phyloP scores from a whole-genome alignment of 2,329 filamentous ascomycete species.

The Orbilia brochopaga region DNA sequence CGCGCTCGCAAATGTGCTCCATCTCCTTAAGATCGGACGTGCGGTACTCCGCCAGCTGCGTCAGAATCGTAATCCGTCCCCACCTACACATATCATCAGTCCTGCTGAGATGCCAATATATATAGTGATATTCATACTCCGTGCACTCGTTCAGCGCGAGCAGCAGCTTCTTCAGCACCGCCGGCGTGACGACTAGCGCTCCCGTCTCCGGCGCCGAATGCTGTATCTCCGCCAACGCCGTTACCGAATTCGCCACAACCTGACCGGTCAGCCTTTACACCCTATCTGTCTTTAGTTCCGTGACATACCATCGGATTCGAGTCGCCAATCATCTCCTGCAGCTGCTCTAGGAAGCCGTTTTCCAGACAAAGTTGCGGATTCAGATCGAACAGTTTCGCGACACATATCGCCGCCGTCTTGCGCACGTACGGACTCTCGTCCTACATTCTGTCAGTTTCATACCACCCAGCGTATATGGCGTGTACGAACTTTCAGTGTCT shows the following conservation, averaged over 20 bases:
- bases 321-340: slow-evolving; percentile 96
- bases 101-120: background rate
- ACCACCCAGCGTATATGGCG: background rate
- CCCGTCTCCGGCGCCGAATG: slow-evolving; percentile 89
- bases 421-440: slow-evolving; percentile 98
- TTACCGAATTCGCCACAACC: slow-evolving; percentile 92
- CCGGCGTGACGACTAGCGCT: slow-evolving; percentile 80
- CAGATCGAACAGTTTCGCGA: slow-evolving; percentile 95
- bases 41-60: slow-evolving; percentile 85
- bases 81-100: slow-evolving; percentile 62
- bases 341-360: slow-evolving; percentile 89
- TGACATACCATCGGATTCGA: slow-evolving; percentile 85
- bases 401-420: slow-evolving; percentile 96
- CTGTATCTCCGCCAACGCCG: slow-evolving; percentile 86
- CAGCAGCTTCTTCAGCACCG: slow-evolving; percentile 89
- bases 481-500: slow-evolving; percentile 70
- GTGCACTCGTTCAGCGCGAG: slow-evolving; percentile 98
- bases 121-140: slow-evolving; percentile 61
- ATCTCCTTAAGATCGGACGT: slow-evolving; percentile 90
- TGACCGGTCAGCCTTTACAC: background rate
- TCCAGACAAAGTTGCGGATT: slow-evolving; percentile 92
- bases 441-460: slow-evolving; percentile 57
- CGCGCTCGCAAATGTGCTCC: slow-evolving; percentile 96
- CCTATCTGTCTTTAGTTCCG: no score
- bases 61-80: slow-evolving; percentile 92